These are phyloP conservation scores for Zymoseptoria passerinii DNA, from an alignment of 2,329 filamentous ascomycete species.

Conservation along the genomic window DNA sequence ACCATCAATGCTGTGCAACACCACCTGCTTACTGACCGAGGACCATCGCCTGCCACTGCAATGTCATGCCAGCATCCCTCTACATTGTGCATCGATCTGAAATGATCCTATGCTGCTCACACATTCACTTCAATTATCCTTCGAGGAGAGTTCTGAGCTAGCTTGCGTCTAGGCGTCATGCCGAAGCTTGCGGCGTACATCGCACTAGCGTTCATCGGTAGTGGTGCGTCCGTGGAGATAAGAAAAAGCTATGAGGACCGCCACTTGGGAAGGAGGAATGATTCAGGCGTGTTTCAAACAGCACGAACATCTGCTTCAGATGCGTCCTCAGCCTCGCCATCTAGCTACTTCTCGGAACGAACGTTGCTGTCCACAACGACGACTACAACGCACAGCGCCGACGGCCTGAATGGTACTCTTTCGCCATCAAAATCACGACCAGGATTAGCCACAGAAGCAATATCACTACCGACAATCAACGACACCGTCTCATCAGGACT, in stretches of 20 bases:
- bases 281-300: neutral
- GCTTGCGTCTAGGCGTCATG: neutral
- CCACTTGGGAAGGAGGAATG: neutral
- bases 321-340: neutral
- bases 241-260: neutral
- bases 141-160: neutral
- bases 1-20: neutral
- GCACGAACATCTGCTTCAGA: neutral
- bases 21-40: neutral
- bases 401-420: neutral
- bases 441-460: neutral
- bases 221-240: neutral
- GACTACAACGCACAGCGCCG: neutral
- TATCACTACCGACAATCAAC: neutral
- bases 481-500: neutral
- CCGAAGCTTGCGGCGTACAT: neutral
- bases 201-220: neutral
- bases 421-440: neutral
- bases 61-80: neutral
- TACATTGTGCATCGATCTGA: neutral
- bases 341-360: neutral
- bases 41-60: neutral
- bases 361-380: neutral
- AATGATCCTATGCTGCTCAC: neutral
- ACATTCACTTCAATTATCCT: neutral